Base-by-base conservation (phyloP, 1,284 basidiomycete species). In the Ustilago lituana region DNA sequence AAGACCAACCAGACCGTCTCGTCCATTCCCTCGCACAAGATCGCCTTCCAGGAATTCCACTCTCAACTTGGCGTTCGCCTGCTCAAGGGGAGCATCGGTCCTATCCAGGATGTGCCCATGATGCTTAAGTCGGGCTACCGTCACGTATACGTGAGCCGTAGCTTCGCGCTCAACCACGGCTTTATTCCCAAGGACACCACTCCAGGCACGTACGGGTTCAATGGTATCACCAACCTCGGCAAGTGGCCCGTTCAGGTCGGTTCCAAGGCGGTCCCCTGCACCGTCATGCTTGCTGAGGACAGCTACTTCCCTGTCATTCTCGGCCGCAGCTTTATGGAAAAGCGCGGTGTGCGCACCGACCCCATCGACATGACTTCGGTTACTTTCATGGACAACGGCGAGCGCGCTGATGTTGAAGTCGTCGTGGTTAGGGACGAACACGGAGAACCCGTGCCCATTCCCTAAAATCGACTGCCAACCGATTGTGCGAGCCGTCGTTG, bases 261-360 rank as follows among this genome's bases (percentile, higher is more conserved):
- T 15, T 76, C 74, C 47, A 84, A 84, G 77, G 85, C 85, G 2
- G 84, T 84, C 4, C 76, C 82, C 7, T 86, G 86, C 73, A 83
- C 83, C 5, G 86, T 86, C 36, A 85, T 86, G 83, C 82, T 98
- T 29, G 91, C 91, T 9, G 95, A 98, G 82, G 94, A 97, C 83
- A 89, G 90, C 20, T 94, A 97, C 82, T 98, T 98, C 84, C 94
- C 97, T 75, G 92, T 97, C 45, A 91, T 98, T 19, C 87, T 98
- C 2, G 95, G 95, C 4, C 87, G 95, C 37, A 90, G 91, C 27
- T 98, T 98, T 85, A 90, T 94, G 83, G 96, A 98, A 84, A 89
- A 89, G 79, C 87, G 95, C 74, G 89, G 90, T 73, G 88, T 98
- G 72, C 89, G 80, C 17, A 82, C 80, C 24, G 78, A 79, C 46